These are phyloP conservation scores for Colletotrichum sublineola DNA, from an alignment of 2,329 filamentous ascomycete species.

Conservation along the genomic window DNA sequence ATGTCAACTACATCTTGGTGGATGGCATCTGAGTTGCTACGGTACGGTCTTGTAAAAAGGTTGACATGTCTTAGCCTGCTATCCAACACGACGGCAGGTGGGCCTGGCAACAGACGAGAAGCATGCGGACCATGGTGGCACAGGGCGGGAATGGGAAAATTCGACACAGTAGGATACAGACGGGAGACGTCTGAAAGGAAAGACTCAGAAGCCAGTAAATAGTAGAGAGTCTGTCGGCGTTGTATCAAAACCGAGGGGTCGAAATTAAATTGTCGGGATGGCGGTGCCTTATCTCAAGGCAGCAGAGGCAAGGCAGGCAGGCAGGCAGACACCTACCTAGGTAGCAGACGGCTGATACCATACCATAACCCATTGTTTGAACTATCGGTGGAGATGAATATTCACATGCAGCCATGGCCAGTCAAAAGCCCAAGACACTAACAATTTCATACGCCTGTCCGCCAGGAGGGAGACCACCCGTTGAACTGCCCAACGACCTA, in stretches of 20 bases:
- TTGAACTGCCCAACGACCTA: not conserved
- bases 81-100: not conserved
- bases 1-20: not conserved
- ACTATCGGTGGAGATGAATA: slow-evolving; percentile 3
- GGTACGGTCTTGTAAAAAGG: not conserved
- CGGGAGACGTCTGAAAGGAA: not conserved
- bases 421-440: slow-evolving; percentile 26
- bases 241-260: not conserved
- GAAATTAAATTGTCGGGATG: not conserved
- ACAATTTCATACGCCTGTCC: slow-evolving; percentile 24
- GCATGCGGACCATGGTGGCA: not conserved
- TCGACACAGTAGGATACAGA: not conserved
- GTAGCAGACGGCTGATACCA: not conserved
- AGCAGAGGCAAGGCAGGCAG: not conserved
- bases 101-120: not conserved
- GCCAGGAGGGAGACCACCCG: not conserved
- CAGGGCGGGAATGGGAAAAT: not conserved
- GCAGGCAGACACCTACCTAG: not conserved
- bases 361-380: not conserved
- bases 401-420: slow-evolving; percentile 31
- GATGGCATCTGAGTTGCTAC: not conserved
- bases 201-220: not conserved
- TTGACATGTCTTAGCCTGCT: not conserved
- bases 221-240: not conserved
- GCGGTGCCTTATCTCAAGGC: not conserved